Percentiles rank a stretch among this genome's conserved stretches.
Conservation (phyloP, 2,329 filamentous ascomycete species). For the Niveomyces coronatus region DNA sequence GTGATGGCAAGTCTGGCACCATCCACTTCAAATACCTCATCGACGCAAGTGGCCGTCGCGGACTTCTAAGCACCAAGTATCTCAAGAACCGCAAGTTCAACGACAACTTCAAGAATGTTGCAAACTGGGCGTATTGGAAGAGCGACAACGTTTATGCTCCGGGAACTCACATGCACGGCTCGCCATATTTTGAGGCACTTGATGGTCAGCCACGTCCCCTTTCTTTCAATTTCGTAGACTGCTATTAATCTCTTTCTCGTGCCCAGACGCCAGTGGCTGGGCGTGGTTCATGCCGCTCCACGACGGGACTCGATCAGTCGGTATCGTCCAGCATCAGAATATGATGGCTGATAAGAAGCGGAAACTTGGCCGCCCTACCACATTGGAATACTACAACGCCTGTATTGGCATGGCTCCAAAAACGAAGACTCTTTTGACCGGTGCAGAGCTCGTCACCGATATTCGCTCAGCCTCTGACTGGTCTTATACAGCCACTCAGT, state of each 20-base stretch:
- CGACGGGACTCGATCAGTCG: conserved; percentile 32
- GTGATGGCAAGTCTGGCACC: conserved; percentile 25
- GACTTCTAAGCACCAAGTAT: conserved; percentile 37
- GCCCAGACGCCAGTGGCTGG: conserved; percentile 37
- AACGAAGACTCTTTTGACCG: conserved; percentile 19
- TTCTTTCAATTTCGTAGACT: too few relatives aligned
- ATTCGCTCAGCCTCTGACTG: conserved; percentile 38
- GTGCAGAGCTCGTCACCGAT: conserved; percentile 23
- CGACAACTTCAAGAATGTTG: conserved; percentile 36
- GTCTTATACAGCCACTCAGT: conserved; percentile 34
- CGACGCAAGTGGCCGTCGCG: conserved; percentile 36
- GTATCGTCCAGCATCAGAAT: conserved; percentile 31
- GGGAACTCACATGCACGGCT: conserved; percentile 25
- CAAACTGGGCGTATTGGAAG: conserved; percentile 39
- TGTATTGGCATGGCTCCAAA: conserved; percentile 23
- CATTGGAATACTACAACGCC: conserved; percentile 23
- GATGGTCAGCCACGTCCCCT: conserved; percentile 15
- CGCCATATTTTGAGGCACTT: conserved; percentile 35
- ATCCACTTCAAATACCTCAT: conserved; percentile 38
- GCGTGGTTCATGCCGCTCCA: conserved; percentile 40
- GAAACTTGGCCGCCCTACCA: conserved; percentile 11
- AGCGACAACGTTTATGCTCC: conserved; percentile 21
- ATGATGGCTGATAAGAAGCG: conserved; percentile 25
- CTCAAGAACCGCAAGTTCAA: conserved; percentile 37
- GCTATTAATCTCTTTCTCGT: background rate